Base-by-base conservation (phyloP, 768 basidiomycete genomes). In the Coprinopsis cinerea region DNA sequence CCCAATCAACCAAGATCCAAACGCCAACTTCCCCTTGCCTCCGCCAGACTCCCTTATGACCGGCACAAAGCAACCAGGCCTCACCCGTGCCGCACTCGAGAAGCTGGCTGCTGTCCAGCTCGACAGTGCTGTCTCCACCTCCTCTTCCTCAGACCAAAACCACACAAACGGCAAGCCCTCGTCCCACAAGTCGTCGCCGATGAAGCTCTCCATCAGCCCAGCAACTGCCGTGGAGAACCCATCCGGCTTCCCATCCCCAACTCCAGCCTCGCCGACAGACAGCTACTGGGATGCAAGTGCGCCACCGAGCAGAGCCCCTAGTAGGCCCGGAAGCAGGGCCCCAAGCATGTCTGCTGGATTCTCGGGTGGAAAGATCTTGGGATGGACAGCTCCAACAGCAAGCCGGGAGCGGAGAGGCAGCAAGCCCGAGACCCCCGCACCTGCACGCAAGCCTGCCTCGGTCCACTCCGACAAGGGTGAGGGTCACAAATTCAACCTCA, bases 401-500 rank as follows among this genome's bases (percentile, higher is more conserved):
- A 60, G 59, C 53, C 45, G 61, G 44, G 52, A 64, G 51, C 44
- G 63, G 27, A 55, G 64, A 17, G 56, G 59, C 47, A 65, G 61
- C 59, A 63, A 54, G 51, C 53, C 57, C 28, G 62, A 59, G 24
- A 51, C 45, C 45, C 66, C 53, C 49, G 54, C 48, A n/a, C 50
- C 60, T 35, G 39, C 53, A 11, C 48, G 52, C 63, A 76, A 70
- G 55, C 60, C 74, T 47, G 51, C 70, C 49, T 66, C 77, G 61
- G 51, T 83, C 55, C 65, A 76, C 64, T 70, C 78, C 14, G 80
- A 83, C 48, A 79, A 67, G 53, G 62, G 65, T 39, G 36, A 72
- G 30, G 72, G 72, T 40, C 84, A 87, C 62, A 88, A 82, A 67
- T 93, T 93, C 69, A 87, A 76, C 35, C 78, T 96, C 59, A 93